Evolutionary conservation across 768 basidiomycete species (phyloP).

Genomic region (Boletus tomentosulus): DNA sequence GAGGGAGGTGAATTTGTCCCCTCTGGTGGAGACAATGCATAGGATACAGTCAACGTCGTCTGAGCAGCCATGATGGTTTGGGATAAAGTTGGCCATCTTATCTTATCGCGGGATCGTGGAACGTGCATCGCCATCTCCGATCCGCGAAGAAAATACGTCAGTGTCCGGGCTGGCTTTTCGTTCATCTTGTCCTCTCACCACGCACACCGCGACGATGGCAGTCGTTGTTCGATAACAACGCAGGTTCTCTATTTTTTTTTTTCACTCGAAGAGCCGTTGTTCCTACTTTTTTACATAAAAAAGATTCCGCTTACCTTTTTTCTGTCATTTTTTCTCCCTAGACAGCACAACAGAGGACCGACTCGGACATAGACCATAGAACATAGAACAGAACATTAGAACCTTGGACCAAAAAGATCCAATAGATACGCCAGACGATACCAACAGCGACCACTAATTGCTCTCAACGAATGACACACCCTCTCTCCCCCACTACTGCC

Average conservation of each 20-base stretch:
- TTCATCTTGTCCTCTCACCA: neutral
- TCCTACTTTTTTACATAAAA: neutral
- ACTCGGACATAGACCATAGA: slow-evolving; percentile 15
- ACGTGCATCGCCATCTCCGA: slow-evolving; percentile 17
- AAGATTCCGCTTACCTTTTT: neutral
- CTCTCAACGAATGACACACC: slow-evolving; percentile 10
- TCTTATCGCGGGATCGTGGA: slow-evolving; percentile 18
- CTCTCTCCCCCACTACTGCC: slow-evolving; percentile 41
- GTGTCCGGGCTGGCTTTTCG: neutral
- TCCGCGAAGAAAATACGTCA: neutral
- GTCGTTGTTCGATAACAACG: slow-evolving; percentile 50
- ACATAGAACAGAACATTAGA: neutral
- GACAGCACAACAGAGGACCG: neutral
- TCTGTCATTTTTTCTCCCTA: neutral
- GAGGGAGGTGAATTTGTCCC: slow-evolving; percentile 13
- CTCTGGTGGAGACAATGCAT: slow-evolving; percentile 22
- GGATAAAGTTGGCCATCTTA: slow-evolving; percentile 8
- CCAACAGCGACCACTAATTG: neutral
- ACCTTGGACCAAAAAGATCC: neutral
- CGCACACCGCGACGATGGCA: slow-evolving; percentile 38
- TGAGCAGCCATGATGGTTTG: slow-evolving; percentile 13
- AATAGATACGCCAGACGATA: slow-evolving; percentile 4
- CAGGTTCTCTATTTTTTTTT: slow-evolving; percentile 30
- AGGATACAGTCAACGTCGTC: slow-evolving; percentile 17
- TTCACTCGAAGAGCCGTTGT: slow-evolving; percentile 18